Percentiles rank a stretch among this genome's conserved stretches.
Conservation (phyloP, 768 basidiomycete genomes). For the Piloderma croceum region DNA sequence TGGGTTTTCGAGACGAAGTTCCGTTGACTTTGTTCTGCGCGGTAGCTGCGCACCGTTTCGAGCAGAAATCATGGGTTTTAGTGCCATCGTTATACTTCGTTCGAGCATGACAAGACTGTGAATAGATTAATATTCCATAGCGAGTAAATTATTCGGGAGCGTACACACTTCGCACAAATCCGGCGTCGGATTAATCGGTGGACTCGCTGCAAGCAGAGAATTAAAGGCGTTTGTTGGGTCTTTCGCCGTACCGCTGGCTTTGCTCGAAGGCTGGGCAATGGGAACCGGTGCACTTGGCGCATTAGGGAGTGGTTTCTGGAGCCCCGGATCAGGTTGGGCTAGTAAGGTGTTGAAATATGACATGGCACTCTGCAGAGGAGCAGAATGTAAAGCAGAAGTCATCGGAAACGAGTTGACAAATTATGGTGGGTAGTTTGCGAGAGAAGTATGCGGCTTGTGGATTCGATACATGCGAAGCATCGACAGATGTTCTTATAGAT, state of each 20-base stretch:
- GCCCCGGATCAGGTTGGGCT: background rate
- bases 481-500: background rate
- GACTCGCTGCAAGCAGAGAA: background rate
- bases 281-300: slow-evolving; percentile 20
- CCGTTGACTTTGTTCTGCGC: slow-evolving; percentile 25
- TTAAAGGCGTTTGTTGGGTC: slow-evolving; percentile 9
- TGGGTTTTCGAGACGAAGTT: slow-evolving; percentile 14
- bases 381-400: background rate
- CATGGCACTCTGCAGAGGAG: background rate
- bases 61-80: slow-evolving; percentile 53
- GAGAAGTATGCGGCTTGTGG: background rate
- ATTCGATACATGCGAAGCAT: background rate
- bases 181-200: slow-evolving; percentile 15
- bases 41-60: slow-evolving; percentile 54
- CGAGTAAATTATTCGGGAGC: slow-evolving; percentile 3
- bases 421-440: background rate
- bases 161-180: slow-evolving; percentile 47
- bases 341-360: background rate
- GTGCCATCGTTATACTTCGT: slow-evolving; percentile 53
- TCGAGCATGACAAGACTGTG: slow-evolving; percentile 47
- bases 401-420: background rate
- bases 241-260: slow-evolving; percentile 10
- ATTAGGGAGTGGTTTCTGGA: slow-evolving; percentile 13
- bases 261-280: slow-evolving; percentile 17
- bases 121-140: slow-evolving; percentile 7